Percentiles rank a stretch among this genome's conserved stretches.
Evolutionary conservation across 371 early-diverging fungal genomes (phyloP).

Genomic region (Umbelopsis sp.): DNA sequence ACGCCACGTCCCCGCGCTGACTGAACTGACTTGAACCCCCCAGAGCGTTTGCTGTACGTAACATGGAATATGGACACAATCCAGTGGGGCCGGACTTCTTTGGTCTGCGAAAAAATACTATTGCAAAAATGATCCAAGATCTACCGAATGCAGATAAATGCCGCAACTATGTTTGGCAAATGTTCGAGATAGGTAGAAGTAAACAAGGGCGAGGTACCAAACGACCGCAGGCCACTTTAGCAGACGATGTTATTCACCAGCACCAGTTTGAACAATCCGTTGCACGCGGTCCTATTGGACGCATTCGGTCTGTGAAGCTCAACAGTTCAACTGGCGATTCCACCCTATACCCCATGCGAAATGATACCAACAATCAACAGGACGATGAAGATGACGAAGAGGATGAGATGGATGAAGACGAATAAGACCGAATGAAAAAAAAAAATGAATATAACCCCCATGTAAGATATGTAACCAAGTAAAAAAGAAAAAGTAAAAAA

Average conservation of each 20-base stretch:
- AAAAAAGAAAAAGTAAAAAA: not conserved
- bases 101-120: conserved; percentile 87
- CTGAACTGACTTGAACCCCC: not conserved
- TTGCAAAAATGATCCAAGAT: conserved; percentile 91
- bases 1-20: too few species aligned
- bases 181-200: conserved; percentile 50
- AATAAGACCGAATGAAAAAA: not conserved
- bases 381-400: not conserved
- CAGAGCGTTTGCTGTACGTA: conserved; percentile 65
- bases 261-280: conserved; percentile 15
- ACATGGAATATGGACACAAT: conserved; percentile 79
- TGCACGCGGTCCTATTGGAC: conserved; percentile 8
- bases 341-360: not conserved
- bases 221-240: not conserved
- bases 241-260: conserved; percentile 4
- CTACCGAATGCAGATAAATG: conserved; percentile 81
- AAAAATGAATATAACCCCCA: not conserved
- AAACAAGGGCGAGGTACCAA: conserved; percentile 20
- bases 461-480: not conserved
- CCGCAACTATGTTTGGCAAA: conserved; percentile 75
- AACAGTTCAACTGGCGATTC: not conserved
- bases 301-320: conserved; percentile 7
- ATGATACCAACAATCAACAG: not conserved
- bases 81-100: conserved; percentile 93
- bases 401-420: conserved; percentile 5